Evolutionary conservation across 1,284 basidiomycete species (phyloP).

Genomic region (Anthracocystis setariae): DNA sequence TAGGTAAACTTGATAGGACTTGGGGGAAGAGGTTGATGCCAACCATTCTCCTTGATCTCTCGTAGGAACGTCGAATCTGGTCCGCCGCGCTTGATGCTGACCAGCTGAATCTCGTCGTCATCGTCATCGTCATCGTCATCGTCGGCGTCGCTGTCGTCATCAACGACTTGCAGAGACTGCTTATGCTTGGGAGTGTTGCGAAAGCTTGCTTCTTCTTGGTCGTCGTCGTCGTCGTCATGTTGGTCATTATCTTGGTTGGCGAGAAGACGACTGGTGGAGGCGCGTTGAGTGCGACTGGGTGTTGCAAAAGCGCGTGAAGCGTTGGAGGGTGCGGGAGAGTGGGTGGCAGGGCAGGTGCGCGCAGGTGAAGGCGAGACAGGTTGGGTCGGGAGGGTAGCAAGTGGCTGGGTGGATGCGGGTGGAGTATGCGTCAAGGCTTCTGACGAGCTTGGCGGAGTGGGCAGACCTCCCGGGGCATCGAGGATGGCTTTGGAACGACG

Average conservation of each 20-base stretch:
- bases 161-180: slow-evolving; percentile 9
- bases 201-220: slow-evolving; percentile 3
- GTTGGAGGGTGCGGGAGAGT: slow-evolving; percentile 20
- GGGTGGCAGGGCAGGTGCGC: slow-evolving; percentile 17
- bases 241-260: slow-evolving; percentile 1
- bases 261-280: slow-evolving; percentile 5
- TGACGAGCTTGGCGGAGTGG: slow-evolving; percentile 39
- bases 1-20: slow-evolving; percentile 48
- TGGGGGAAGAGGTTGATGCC: slow-evolving; percentile 32
- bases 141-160: slow-evolving; percentile 13
- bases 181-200: slow-evolving; percentile 12
- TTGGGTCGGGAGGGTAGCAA: slow-evolving; percentile 24
- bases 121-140: slow-evolving; percentile 26
- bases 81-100: slow-evolving; percentile 38
- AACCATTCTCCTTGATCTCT: slow-evolving; percentile 46
- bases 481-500: slow-evolving; percentile 11
- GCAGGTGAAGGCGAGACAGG: slow-evolving; percentile 45
- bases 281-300: slow-evolving; percentile 11
- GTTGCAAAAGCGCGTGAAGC: slow-evolving; percentile 12
- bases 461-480: slow-evolving; percentile 35
- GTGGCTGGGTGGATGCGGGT: slow-evolving; percentile 7
- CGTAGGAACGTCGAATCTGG: slow-evolving; percentile 46
- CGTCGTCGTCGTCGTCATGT: slow-evolving; percentile 19
- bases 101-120: slow-evolving; percentile 36
- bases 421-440: slow-evolving; percentile 37